Evolutionary conservation across 257 asterid genomes (phyloP), one percentile per base, ranked within the genome.

Genomic region (Nicotiana obtusifolia): DNA sequence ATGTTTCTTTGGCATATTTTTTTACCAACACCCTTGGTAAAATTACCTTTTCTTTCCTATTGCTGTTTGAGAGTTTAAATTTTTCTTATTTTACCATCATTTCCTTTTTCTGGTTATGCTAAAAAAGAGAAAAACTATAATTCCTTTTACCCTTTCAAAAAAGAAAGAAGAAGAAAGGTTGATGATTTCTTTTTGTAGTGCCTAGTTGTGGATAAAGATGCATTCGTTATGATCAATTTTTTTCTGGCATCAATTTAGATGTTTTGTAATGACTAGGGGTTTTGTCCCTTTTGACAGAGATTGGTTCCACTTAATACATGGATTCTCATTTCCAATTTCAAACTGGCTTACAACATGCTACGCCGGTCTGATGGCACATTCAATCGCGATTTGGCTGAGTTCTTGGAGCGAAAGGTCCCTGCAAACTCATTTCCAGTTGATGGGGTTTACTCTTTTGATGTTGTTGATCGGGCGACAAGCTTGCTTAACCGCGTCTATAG

Each of bases 301-400:
- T 86, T 86, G 81, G 91, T 88, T 83, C 91, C 91, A 13, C 87
- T 88, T 20, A 88, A 86, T 20, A 88, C 91, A 35, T 85, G 89
- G 89, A 82, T 88, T 53, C 89, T 88, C 65, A 88, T 88, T 54
- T 88, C 91, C 69, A 81, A 86, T 75, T 86, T 88, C 88, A 88
- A 86, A 88, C 78, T 88, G 13, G 83, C 91, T 4, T 88, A 88
- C 83, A 88, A 86, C 54, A 85, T 88, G 83, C 87, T 88, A 33
- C 88, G 91, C 60, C 89, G 87, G 44, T 82, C 88, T 7, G 91
- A 88, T 76, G 91, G 90, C 73, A 84, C 91, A 33, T 86, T 88
- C 77, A 85, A 88, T 76, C 89, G 91, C 14, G 86, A 88, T 41
- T 81, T 88, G 30, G 88, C 89, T 1, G 90, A 88, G 84, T 88